Evolutionary conservation across 2,329 filamentous ascomycete species (phyloP).

Genomic region (Trichoderma aggressivum): DNA sequence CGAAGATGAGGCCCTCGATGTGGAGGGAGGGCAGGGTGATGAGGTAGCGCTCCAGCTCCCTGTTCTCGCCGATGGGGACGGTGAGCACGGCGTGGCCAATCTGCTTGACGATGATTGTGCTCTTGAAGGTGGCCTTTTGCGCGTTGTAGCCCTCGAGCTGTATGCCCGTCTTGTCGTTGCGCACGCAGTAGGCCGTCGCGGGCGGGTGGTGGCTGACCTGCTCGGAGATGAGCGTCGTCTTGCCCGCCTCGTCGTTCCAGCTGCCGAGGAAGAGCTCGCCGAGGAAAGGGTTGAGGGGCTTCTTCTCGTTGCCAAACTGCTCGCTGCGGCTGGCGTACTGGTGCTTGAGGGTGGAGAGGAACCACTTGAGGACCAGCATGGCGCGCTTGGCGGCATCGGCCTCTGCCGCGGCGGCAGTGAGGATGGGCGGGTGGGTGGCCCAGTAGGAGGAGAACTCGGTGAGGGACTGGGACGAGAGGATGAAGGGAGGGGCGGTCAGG

Average conservation of each 20-base stretch:
- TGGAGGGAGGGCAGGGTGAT: constrained; percentile 90
- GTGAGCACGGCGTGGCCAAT: constrained; percentile 84
- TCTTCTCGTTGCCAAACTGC: constrained; percentile 86
- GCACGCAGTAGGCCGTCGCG: constrained; percentile 89
- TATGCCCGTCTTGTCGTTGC: constrained; percentile 79
- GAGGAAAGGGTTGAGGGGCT: constrained; percentile 93
- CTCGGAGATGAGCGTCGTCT: constrained; percentile 84
- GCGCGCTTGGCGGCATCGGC: constrained; percentile 77
- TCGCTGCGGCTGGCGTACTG: constrained; percentile 75
- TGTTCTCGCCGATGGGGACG: constrained; percentile 49
- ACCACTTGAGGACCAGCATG: constrained; percentile 91
- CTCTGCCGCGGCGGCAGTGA: constrained; percentile 79
- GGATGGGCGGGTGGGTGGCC: constrained; percentile 72
- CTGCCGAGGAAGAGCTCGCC: constrained; percentile 91
- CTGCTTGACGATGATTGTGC: constrained; percentile 93
- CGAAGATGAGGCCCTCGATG: constrained; percentile 87
- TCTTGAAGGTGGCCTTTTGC: constrained; percentile 91
- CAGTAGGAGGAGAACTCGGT: constrained; percentile 82
- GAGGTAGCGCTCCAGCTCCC: constrained; percentile 67
- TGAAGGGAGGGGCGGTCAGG: constrained; percentile 77
- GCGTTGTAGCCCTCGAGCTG: constrained; percentile 85
- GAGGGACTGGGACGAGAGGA: constrained; percentile 73
- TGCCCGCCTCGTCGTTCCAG: constrained; percentile 80
- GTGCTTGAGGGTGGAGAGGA: constrained; percentile 87
- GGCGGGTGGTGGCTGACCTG: constrained; percentile 95